Evolutionary conservation across 2,329 filamentous ascomycete species (phyloP).

Genomic region (Eutypella sp.): DNA sequence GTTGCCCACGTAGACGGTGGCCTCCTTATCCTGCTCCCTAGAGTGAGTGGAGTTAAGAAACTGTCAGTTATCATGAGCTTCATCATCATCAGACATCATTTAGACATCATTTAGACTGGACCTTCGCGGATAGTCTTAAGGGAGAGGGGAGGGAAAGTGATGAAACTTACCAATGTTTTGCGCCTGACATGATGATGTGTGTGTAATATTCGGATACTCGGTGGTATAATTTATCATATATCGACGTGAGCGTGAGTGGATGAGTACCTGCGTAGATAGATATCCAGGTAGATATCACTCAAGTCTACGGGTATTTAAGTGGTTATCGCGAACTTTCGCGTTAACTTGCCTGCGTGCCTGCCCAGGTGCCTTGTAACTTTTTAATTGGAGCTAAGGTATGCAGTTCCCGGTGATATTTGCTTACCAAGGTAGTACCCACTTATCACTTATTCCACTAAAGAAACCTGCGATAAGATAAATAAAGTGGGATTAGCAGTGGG

Average conservation of each 20-base stretch:
- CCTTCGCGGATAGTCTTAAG: too few relatives aligned
- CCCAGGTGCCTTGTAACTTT: background rate
- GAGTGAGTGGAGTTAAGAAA: too few relatives aligned
- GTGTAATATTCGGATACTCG: background rate
- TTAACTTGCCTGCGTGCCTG: background rate
- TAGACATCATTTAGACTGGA: too few relatives aligned
- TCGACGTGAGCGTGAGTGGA: background rate
- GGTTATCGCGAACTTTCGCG: too few relatives aligned
- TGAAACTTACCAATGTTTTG: constrained; percentile 28
- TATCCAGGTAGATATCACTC: too few relatives aligned
- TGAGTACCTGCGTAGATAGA: too few relatives aligned
- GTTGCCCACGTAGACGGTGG: constrained; percentile 96
- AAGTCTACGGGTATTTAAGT: too few relatives aligned
- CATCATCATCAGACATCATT: too few relatives aligned
- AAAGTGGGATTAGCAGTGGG: too few relatives aligned
- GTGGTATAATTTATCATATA: background rate
- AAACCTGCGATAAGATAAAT: too few relatives aligned
- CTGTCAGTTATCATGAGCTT: too few relatives aligned
- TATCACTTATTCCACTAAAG: too few relatives aligned
- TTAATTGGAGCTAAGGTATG: background rate
- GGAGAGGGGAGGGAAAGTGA: background rate
- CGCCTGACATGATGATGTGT: constrained; percentile 34
- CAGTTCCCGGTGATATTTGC: background rate
- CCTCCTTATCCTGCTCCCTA: constrained; percentile 97
- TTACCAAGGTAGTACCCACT: background rate